Evolutionary conservation across 306 rosid genomes (phyloP), one percentile per base, ranked within the genome.

Genomic region (Fragaria nilgerrensis): DNA sequence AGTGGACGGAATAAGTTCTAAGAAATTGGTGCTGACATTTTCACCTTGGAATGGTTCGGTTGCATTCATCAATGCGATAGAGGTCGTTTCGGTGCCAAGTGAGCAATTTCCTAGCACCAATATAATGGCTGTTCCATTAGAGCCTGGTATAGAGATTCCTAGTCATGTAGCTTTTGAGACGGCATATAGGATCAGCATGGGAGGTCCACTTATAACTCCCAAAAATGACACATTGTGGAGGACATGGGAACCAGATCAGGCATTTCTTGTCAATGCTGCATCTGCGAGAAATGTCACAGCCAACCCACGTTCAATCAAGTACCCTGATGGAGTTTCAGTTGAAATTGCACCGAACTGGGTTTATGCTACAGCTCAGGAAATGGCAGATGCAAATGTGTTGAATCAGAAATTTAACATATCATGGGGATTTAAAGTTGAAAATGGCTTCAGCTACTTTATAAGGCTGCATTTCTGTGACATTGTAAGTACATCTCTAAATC

Each of bases 321-420:
- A 72, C 84, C 79, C 50, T 25, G 29, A 68, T 43, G 87, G 84
- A 47, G 84, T 76, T 1, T 84, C 82, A 0, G 47, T 47, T 0
- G 84, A 84, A 65, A 77, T 69, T 77, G 87, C 87, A 27, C 82
- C 87, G 5, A 77, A 69, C 50, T 84, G 76, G 79, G 77, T 80
- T 73, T 84, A 84, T 44, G 50, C 87, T 9, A 80, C 84, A 43
- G 87, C 87, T 55, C 87, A 84, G 68, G 84, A 80, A 62, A 84
- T 80, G 87, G 87, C 82, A 1, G 82, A 80, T 41, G 87, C 87
- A 63, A 68, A 77, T 63, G 84, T 84, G 50, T 63, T 71, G 49
- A 52, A 74, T 12, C 87, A 84, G 82, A 84, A 70, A 11, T 80
- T 80, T 36, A 84, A 77, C 80, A 77, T 84, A 64, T 84, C 87